Evolutionary conservation across 2,329 filamentous ascomycete species (phyloP), one percentile per base, ranked within the genome.

Genomic region (Macrophomina phaseolina): DNA sequence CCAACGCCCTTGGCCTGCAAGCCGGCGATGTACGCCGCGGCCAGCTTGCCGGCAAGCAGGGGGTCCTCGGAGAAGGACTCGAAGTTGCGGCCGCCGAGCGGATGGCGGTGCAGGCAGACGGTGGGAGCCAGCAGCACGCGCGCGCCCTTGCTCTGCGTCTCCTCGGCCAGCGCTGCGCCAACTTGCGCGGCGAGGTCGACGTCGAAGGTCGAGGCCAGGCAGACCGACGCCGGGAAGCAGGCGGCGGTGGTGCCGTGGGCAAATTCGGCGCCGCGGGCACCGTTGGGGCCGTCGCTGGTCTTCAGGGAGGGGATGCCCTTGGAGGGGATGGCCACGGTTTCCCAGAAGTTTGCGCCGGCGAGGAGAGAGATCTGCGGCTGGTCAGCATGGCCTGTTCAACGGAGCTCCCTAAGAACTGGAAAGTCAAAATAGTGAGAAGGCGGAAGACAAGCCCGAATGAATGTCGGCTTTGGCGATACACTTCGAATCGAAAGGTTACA

Each of bases 11-110:
- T 89, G 28, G 89, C 88, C 74, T 95, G 92, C 65, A 91, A 81
- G 6, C 90, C 91, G 56, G 86, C 87, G 73, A 92, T 89, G 69
- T 91, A 91, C 68, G 90, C 85, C 0, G 90, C 87, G 12, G 90
- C 90, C 68, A 93, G 81, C 69, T 89, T 90, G 42, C 91, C 91
- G 0, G 91, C 91, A 4, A 96, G 83, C 9, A 90, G 85, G 0
- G 92, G 92, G 70, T 95, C 92, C 76, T 95, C 92, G 0, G 91
- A 92, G 76, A 93, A 95, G 0, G 91, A 93, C 78, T 96, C 92
- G 71, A 95, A 96, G 70, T 93, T 93, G 68, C 92, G 86, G 23
- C 92, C 92, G 23, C 92, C 92, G 0, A 95, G 83, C 0, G 92
- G 92, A 62, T 91, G 91, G n/a, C 92, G 87, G 73, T 95, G 92